Conservation (phyloP, 257 asterid genomes). For the Scutellaria minor region DNA sequence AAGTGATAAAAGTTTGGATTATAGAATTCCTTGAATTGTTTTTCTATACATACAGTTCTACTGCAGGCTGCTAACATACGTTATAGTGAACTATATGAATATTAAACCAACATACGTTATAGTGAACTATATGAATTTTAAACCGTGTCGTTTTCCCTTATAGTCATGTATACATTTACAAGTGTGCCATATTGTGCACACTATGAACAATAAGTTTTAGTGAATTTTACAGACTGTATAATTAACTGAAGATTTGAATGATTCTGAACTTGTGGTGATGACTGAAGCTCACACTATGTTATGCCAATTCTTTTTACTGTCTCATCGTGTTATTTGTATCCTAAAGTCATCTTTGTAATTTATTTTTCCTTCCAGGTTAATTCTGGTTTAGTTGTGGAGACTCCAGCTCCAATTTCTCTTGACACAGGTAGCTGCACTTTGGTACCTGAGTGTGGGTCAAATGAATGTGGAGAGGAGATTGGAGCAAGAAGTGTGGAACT, state of each 20-base stretch:
- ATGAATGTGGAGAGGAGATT: slow-evolving; percentile 59
- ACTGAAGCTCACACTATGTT: slow-evolving; percentile 26
- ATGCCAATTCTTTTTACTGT: slow-evolving; percentile 15
- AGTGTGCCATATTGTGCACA: neutral
- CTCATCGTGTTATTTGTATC: slow-evolving; percentile 12
- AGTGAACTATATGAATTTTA: slow-evolving; percentile 15
- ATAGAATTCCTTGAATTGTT: neutral
- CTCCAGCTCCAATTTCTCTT: slow-evolving; percentile 47
- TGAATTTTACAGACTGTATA: slow-evolving; percentile 12
- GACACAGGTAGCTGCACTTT: slow-evolving; percentile 57
- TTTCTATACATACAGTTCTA: neutral
- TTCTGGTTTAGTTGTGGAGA: slow-evolving; percentile 49
- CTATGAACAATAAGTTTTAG: slow-evolving; percentile 5
- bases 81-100: neutral
- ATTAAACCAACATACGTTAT: slow-evolving; percentile 19
- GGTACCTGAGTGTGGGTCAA: slow-evolving; percentile 48
- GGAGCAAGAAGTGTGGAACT: slow-evolving; percentile 54
- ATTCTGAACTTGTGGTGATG: slow-evolving; percentile 32
- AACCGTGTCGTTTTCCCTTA: neutral
- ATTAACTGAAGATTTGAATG: slow-evolving; percentile 13
- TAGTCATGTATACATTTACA: slow-evolving; percentile 18
- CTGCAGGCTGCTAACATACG: slow-evolving; percentile 17
- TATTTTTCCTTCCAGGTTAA: slow-evolving; percentile 49
- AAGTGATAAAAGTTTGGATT: slow-evolving; percentile 22
- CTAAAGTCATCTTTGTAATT: slow-evolving; percentile 7